Conservation (phyloP, 352 stramenopile species). For the Phytophthora uliginosa region DNA sequence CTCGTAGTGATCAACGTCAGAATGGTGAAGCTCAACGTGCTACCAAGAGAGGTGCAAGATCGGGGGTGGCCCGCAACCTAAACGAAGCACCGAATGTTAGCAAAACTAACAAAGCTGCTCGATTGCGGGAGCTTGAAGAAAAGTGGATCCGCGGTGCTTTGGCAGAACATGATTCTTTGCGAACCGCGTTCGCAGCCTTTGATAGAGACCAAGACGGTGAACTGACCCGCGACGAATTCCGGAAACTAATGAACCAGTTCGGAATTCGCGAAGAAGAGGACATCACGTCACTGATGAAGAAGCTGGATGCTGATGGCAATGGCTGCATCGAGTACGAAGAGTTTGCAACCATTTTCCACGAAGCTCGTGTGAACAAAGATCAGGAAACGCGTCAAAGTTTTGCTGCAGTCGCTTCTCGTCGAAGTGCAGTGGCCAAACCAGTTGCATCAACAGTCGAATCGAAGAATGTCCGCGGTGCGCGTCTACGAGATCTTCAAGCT, state of each 20-base stretch:
- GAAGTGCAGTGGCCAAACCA: conserved; percentile 14
- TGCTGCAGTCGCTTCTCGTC: neutral
- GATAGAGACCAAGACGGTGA: conserved; percentile 54
- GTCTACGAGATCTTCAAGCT: conserved; percentile 58
- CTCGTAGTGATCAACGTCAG: neutral
- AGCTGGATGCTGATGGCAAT: conserved; percentile 55
- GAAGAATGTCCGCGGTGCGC: conserved; percentile 37
- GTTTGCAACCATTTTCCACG: conserved; percentile 72
- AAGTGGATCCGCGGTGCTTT: conserved; percentile 61
- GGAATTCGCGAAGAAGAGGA: conserved; percentile 56
- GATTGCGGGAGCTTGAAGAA: conserved; percentile 50
- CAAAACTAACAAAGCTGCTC: conserved; percentile 25
- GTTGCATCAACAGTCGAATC: conserved; percentile 20
- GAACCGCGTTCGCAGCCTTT: conserved; percentile 52
- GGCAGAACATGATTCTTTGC: conserved; percentile 38
- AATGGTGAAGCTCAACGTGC: conserved; percentile 1
- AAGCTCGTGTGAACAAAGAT: conserved; percentile 28
- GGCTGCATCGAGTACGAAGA: conserved; percentile 72
- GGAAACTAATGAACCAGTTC: conserved; percentile 55
- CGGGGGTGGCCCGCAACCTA: neutral
- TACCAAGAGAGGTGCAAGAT: conserved; percentile 1
- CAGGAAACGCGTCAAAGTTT: conserved; percentile 2
- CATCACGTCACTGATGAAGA: conserved; percentile 53
- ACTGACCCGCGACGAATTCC: conserved; percentile 60
- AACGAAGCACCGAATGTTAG: neutral